Base-by-base conservation (phyloP, 2,329 filamentous ascomycete species). In the Cadophora malorum region DNA sequence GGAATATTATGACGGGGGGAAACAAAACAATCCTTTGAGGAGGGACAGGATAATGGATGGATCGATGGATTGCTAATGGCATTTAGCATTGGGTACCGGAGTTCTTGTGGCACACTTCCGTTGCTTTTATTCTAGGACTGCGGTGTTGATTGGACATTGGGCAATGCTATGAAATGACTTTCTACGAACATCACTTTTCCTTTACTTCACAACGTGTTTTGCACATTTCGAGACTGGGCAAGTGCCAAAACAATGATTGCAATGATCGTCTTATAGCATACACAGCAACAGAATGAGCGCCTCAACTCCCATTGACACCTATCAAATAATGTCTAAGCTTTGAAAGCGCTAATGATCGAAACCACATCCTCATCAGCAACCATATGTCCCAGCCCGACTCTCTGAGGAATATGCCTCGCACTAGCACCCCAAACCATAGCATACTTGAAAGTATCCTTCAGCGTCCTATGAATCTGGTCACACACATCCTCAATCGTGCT, bases 401-500 rank as follows among this genome's bases (percentile, higher is more conserved):
- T 85, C 83, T 99, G 96, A 45, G 96, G 96, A 45, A 98, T 85
- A 83, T 99, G 96, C 76, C 93, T 89, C 45, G 96, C 96, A 80
- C 95, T 98, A 21, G 94, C 94, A 4, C 96, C 96, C 96, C 96
- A 99, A 0, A 99, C 96, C 73, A 98, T 82, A 3, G 96, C 96
- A 82, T 98, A 97, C 84, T 98, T 99, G 86, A 98, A 99, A 4
- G 94, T 97, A 71, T 99, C 96, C 87, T 98, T 99, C 73, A 99
- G 83, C 31, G 89, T 96, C 70, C 96, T 86, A 82, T 99, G 96
- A 73, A 99, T 92, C 75, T 93, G 89, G 80, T 99, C 96, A 80
- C 96, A 99, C 10, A 99, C 96, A 80, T 99, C 95, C 81, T 98
- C 96, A 77, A 99, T 94, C 14, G 90, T 93, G 77, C 92, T 93